phyloP scores from a whole-genome alignment of 768 basidiomycete genomes.

The Cystobasidium ongulense region DNA sequence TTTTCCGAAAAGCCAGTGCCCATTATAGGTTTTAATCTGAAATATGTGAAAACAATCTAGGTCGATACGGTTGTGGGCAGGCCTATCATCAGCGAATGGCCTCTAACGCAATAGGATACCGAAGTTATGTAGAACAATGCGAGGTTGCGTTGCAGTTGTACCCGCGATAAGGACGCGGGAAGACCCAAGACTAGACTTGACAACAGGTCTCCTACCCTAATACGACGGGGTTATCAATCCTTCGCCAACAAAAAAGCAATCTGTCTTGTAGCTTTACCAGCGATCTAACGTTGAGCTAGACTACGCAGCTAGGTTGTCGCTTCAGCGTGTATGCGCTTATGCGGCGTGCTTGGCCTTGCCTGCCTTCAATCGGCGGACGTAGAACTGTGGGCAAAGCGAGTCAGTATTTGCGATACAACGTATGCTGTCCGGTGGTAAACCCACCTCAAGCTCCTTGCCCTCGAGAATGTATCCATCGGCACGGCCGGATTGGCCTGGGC shows the following conservation, averaged over 20 bases:
- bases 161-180: not conserved
- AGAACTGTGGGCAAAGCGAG: slow-evolving; percentile 57
- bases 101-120: too few relatives aligned
- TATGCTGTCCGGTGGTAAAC: slow-evolving; percentile 39
- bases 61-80: not conserved
- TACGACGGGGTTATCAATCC: not conserved
- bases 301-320: not conserved
- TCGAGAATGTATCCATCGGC: slow-evolving; percentile 95
- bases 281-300: not conserved
- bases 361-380: slow-evolving; percentile 82
- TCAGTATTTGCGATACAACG: not conserved
- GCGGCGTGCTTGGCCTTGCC: slow-evolving; percentile 89
- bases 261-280: not conserved
- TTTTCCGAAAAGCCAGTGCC: too few relatives aligned
- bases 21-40: too few relatives aligned
- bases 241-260: too few relatives aligned
- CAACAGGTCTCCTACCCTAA: not conserved
- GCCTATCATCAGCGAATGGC: too few relatives aligned
- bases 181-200: not conserved
- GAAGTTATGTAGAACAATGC: not conserved
- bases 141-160: not conserved
- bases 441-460: slow-evolving; percentile 85
- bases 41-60: too few relatives aligned
- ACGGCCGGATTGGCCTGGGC: slow-evolving; percentile 94
- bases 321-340: slow-evolving; percentile 35